Base-by-base conservation (phyloP, 164 flowering plant species). In the Pachysandra terminalis region DNA sequence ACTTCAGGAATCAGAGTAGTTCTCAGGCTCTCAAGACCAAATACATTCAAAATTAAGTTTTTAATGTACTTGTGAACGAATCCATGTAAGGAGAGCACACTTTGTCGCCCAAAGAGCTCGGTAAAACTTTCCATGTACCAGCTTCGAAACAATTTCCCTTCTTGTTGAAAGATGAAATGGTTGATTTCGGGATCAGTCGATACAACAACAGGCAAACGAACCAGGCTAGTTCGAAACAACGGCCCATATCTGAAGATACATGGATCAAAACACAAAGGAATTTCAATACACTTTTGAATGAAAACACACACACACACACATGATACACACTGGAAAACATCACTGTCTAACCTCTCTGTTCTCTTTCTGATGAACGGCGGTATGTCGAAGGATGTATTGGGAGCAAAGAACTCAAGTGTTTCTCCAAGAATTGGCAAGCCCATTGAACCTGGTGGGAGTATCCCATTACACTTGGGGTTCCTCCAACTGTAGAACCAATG, bases 401-500 rank as follows among this genome's bases (percentile, higher is more conserved):
- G 24, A 22, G 59, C 19, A 10, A 56, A 56, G 25, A 56, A 56
- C 51, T 45, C 16, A 45, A 45, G 37, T 26, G 62, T 27, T 27
- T 59, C 40, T 26, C 40, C 40, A 5, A 59, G 28, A 19, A 26
- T 59, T 13, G 62, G 40, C 35, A 59, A 26, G 62, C 40, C 40
- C 35, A 59, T 26, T 26, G 62, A 59, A 28, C 62, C 62, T 22
- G 35, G 62, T 59, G 62, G 62, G 28, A 59, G 26, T 28, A n/a
- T 59, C 19, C 62, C 62, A 8, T 59, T 59, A 17, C 40, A 59
- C 12, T 26, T 59, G 40, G 40, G 40, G 62, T 59, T 59, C 62
- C 28, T 25, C 62, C 62, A 27, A 24, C 32, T 26, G 10, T 59
- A 16, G 10, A 59, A 17, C 62, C 62, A 59, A 12, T 59, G 61